Evolutionary conservation across 352 stramenopile genomes (phyloP), one percentile per base, ranked within the genome.

Genomic region (Pythium aquatile): DNA sequence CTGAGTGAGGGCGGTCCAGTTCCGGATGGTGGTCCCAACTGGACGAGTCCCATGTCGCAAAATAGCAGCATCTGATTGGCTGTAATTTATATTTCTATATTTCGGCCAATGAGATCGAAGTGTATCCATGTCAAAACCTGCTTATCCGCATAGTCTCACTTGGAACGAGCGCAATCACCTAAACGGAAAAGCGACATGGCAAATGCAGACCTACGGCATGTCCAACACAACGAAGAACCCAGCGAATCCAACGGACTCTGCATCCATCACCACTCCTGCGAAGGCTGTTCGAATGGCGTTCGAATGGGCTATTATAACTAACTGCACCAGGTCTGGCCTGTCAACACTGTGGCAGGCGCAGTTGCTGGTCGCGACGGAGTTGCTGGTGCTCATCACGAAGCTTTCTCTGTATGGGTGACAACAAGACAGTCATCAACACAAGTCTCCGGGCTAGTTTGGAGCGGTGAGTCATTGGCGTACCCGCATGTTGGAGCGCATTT

Each of bases 401-500:
- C 53, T 61, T 61, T 24, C 39, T 32, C 58, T 69, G 29, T 26
- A 30, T 57, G 30, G 33, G 28, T 26, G 37, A 58, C 30, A 46
- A 11, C 2, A 42, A 42, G 8, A 11, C 11, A 17, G 35, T 42
- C 6, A 11, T 42, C 7, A 42, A 11, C 11, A 42, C 11, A 9
- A 9, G 32, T 35, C 0, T 35, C 32, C 20, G 20, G 20, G 20
- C 20, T 24, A 1, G 20, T 24, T 24, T 24, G 20, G 20, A 24
- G 20, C 20, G 20, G 20, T 14, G 35, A 42, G 35, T 16, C 8
- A 11, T 16, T 26, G 13, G 3, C 42, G 37, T 63, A 85, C 78
- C 71, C 71, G 68, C 51, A 84, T 85, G 29, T 59, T 74, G 1
- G 73, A 63, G 29, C 77, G 77, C 39, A 88, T 65, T 24, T 70